Percentiles rank a stretch among this genome's conserved stretches.
Conservation (phyloP, 805 yeast genomes). For the Ogataea wickerhamii region DNA sequence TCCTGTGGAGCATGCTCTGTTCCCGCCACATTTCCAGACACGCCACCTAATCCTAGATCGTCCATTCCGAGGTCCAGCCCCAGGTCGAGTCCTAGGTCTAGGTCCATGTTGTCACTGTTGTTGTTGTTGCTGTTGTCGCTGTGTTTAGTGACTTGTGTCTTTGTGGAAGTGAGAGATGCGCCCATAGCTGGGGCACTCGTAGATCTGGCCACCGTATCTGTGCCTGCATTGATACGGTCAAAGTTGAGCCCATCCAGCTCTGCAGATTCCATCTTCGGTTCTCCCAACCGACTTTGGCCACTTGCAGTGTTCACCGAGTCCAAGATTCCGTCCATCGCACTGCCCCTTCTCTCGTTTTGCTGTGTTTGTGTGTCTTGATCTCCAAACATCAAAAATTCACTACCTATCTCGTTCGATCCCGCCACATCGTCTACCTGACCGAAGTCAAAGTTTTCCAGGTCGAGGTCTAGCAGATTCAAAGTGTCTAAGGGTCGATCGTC, state of each 20-base stretch:
- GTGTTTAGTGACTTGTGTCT: too few species aligned
- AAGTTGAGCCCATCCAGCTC: neutral
- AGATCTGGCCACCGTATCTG: neutral
- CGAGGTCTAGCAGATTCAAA: conserved; percentile 25
- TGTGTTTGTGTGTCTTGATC: conserved; percentile 2
- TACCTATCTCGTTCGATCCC: conserved; percentile 3
- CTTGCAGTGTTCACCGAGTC: neutral
- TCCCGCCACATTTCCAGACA: neutral
- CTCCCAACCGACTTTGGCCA: too few species aligned
- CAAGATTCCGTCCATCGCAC: neutral
- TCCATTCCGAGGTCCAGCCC: conserved; percentile 8
- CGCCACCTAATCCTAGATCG: conserved; percentile 1
- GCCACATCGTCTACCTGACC: conserved; percentile 11
- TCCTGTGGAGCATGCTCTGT: too few species aligned
- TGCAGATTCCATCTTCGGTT: too few species aligned
- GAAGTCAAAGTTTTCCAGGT: conserved; percentile 27
- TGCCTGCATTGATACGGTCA: conserved; percentile 1
- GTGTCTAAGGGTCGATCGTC: conserved; percentile 19
- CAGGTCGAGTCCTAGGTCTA: conserved; percentile 15
- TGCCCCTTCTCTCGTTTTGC: neutral
- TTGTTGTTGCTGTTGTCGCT: neutral
- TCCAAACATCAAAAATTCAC: conserved; percentile 18
- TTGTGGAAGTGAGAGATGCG: neutral
- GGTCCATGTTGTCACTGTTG: conserved; percentile 7
- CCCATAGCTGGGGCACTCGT: neutral